Percentiles rank a stretch among this genome's conserved stretches.
Evolutionary conservation across 768 basidiomycete genomes (phyloP).

Genomic region (Amanita thiersii): DNA sequence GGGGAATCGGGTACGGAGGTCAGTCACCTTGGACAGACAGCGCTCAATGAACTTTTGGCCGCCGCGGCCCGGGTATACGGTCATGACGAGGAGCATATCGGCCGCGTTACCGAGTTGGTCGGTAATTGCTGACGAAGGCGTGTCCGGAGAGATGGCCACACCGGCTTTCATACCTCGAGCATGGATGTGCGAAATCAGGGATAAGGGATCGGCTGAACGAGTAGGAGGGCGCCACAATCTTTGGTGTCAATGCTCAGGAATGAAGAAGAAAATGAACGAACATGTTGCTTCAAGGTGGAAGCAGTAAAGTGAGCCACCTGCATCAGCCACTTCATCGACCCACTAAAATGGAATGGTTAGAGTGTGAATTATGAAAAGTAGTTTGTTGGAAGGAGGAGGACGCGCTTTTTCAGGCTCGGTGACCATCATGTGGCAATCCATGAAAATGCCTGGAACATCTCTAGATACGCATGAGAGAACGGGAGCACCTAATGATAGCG

Average conservation of each 20-base stretch:
- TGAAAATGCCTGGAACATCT: conserved; percentile 89
- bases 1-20: conserved; percentile 86
- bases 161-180: conserved; percentile 87
- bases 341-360: conserved; percentile 43
- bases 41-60: conserved; percentile 95
- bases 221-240: conserved; percentile 1
- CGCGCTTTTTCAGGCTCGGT: conserved; percentile 80
- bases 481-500: conserved; percentile 57
- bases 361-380: neutral
- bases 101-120: conserved; percentile 75
- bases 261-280: no score
- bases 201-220: conserved; percentile 50
- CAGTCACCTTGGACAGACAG: conserved; percentile 88
- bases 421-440: conserved; percentile 99
- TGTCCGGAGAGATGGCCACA: conserved; percentile 94
- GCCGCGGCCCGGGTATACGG: conserved; percentile 89
- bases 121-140: conserved; percentile 81
- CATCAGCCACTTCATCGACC: conserved; percentile 93
- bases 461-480: conserved; percentile 80
- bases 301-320: conserved; percentile 91
- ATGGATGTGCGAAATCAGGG: conserved; percentile 77
- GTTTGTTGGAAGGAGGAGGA: neutral
- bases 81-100: conserved; percentile 98
- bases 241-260: no score
- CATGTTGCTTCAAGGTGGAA: conserved; percentile 95